Evolutionary conservation across 352 stramenopile genomes (phyloP), one percentile per base, ranked within the genome.

Genomic region (Phytophthora rubi): DNA sequence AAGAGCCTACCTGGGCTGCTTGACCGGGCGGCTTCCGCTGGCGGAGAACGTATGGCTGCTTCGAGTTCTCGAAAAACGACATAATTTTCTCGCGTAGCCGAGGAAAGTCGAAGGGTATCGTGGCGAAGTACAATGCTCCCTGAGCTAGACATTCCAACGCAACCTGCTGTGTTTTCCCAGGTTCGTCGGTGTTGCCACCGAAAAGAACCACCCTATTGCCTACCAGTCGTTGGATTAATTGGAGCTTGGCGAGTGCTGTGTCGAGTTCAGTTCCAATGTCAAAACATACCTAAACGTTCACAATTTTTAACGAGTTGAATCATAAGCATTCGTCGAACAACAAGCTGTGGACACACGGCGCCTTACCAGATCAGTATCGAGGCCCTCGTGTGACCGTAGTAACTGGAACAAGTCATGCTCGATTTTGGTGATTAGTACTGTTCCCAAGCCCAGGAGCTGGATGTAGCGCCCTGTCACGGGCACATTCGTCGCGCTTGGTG

Each of bases 391-490:
- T 6, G 83, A 89, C 5, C 52, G 48, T 23, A 91, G 60, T 8
- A 77, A 35, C 12, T 67, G 58, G 39, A 90, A 76, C 30, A 91
- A 64, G 5, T 75, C 70, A 13, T 52, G 47, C 54, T 90, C 80
- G 9, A 71, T 57, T 7, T 56, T 59, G 0, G 76, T 65, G 16
- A 77, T 82, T 33, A 77, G 33, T 16, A 91, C 82, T 1, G 79
- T 85, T 35, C 84, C 85, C 12, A 94, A 21, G 0, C 85, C 86
- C 15, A 94, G 62, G 13, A 94, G 70, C 26, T 92, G 83, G 30
- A 94, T 90, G 65, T 92, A 94, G 9, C 86, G 80, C 0, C 77
- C 85, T n/a, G 78, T 73, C 15, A 86, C 77, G 1, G 81, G 64
- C 6, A 85, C 73, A 57, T 80, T 85, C 2, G 65, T 71, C 2